Base-by-base conservation (phyloP, 306 rosid genomes). In the Fragaria iinumae region DNA sequence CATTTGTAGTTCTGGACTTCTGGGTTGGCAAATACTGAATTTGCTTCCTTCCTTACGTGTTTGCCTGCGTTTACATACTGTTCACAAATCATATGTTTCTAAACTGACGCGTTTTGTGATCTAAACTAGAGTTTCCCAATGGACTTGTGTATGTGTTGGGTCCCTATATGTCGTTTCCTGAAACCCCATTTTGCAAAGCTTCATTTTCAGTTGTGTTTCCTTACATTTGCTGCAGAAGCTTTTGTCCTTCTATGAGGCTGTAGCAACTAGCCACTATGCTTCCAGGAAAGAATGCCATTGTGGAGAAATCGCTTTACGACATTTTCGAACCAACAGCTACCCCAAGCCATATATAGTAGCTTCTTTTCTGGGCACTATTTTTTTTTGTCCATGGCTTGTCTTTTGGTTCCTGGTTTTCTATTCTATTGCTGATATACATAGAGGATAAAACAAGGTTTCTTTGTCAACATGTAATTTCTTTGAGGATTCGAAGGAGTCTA, bases 381-480 rank as follows among this genome's bases (percentile, higher is more conserved):
- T 64, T 64, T 34, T 44, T 34, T 64, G 44, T 21, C 63, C 32
- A 56, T 21, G 63, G 14, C 34, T 57, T 57, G 17, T 57, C 1
- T 57, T 57, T 57, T 57, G 64, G 64, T 23, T 57, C 25, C 34
- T 21, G 63, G 10, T 56, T 21, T n/a, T 56, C 60, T 53, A 5
- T 57, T 57, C 16, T 57, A 57, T 23, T 23, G 6, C 34, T 56
- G 63, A 56, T 53, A 53, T 23, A 57, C 34, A 18, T 55, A 55
- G 3, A 20, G 12, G 25, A 20, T 55, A n/a, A 55, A 2, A 55
- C 5, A 53, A 8, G 12, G 3, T 55, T 8, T 55, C 60, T n/a
- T 55, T 34, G 69, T 64, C 69, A 52, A 43, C 32, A 23, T 36
- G 57, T 59, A 65, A 39, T 67, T 79, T 79, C 78, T 66, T 17